A percentile compares a stretch with the other conserved stretches of the same genome.
These are phyloP conservation scores for Vitis labrusca DNA, from an alignment of 164 flowering plant species.

Conservation along the genomic window DNA sequence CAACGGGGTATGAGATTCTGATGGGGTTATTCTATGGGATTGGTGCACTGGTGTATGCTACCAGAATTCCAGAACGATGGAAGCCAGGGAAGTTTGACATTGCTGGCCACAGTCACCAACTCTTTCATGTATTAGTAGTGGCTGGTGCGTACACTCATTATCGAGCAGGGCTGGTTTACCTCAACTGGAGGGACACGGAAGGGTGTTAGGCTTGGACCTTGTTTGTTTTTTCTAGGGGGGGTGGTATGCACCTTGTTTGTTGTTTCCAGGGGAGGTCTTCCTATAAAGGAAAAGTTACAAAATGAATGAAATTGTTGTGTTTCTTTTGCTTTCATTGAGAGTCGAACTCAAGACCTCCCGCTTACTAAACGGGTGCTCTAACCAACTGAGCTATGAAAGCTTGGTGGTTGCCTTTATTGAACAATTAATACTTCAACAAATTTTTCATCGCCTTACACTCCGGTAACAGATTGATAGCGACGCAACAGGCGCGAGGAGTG, in stretches of 20 bases:
- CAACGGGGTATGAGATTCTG: slow-evolving; percentile 80
- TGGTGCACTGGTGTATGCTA: slow-evolving; percentile 85
- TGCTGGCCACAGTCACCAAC: slow-evolving; percentile 95
- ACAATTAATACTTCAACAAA: too few relatives aligned
- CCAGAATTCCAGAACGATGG: slow-evolving; percentile 93
- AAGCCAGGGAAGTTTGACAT: slow-evolving; percentile 95
- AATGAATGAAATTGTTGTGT: too few relatives aligned
- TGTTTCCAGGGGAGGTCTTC: too few relatives aligned
- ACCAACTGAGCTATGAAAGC: slow-evolving; percentile 73
- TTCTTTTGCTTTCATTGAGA: slow-evolving; percentile 82
- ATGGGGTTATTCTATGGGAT: slow-evolving; percentile 83
- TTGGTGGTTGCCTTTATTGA: too few relatives aligned
- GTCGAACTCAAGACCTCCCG: slow-evolving; percentile 99
- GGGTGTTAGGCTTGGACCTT: slow-evolving; percentile 53
- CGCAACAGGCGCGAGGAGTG: too few relatives aligned
- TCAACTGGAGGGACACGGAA: slow-evolving; percentile 79
- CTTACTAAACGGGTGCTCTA: slow-evolving; percentile 99
- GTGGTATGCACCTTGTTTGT: neutral
- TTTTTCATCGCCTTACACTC: too few relatives aligned
- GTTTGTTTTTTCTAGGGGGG: neutral
- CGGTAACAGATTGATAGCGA: too few relatives aligned
- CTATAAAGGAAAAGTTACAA: neutral
- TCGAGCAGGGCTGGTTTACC: slow-evolving; percentile 80
- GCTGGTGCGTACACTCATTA: slow-evolving; percentile 96
- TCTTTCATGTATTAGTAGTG: slow-evolving; percentile 87